phyloP scores from a whole-genome alignment of 192 early-diverging fungal species.

The Rhizoclosmatium globosum region DNA sequence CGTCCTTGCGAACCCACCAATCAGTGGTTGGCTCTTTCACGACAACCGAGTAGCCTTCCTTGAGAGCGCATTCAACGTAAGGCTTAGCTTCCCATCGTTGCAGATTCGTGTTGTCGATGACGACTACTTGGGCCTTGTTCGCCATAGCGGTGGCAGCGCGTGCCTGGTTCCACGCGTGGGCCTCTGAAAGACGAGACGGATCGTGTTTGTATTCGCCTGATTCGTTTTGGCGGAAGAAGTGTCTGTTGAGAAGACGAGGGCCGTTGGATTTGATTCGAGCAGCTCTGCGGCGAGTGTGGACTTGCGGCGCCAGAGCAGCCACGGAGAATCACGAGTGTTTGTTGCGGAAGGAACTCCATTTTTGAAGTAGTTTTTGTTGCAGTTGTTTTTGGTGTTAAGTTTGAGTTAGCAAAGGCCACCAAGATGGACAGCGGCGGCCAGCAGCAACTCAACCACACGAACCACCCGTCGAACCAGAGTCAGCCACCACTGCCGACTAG shows the following conservation, averaged over 20 bases:
- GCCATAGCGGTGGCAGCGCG: constrained; percentile 37
- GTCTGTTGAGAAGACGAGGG: constrained; percentile 56
- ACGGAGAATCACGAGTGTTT: not conserved
- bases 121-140: constrained; percentile 13
- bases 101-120: constrained; percentile 63
- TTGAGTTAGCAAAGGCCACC: not conserved
- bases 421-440: constrained; percentile 1
- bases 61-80: constrained; percentile 51
- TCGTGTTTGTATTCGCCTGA: constrained; percentile 47
- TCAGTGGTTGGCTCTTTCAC: constrained; percentile 50
- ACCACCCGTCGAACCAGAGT: not conserved
- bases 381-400: too few species aligned
- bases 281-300: constrained; percentile 48
- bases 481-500: not conserved
- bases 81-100: constrained; percentile 55
- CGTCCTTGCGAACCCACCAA: constrained; percentile 53
- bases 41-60: constrained; percentile 40
- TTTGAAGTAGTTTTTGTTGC: too few species aligned
- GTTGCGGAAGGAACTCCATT: not conserved
- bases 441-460: not conserved
- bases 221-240: constrained; percentile 42
- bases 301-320: constrained; percentile 54
- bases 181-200: constrained; percentile 34
- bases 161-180: constrained; percentile 55
- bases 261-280: not conserved